Conservation (phyloP, 345 rosid genomes). For the Chamaenerion angustifolium region DNA sequence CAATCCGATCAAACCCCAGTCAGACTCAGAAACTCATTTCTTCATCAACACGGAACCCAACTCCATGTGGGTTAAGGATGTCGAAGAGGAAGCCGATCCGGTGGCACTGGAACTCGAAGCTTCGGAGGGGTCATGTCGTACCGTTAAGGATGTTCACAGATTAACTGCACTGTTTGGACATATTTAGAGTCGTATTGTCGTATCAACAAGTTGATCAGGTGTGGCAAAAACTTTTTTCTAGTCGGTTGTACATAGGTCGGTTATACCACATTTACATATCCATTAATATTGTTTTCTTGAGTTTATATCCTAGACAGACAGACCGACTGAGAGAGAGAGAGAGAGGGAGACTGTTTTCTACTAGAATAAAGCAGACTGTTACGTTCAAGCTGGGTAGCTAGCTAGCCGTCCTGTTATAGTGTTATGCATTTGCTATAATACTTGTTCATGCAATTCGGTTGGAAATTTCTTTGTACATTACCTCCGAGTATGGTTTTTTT, state of each 20-base stretch:
- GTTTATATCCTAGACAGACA: no score
- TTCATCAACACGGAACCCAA: slow-evolving; percentile 25
- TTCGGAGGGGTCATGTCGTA: background rate
- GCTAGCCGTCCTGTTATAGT: no score
- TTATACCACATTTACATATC: slow-evolving; percentile 4
- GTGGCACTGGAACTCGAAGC: no score
- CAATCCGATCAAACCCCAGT: slow-evolving; percentile 61
- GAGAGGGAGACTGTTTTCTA: no score
- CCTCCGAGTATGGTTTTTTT: no score
- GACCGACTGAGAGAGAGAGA: no score
- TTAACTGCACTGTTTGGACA: slow-evolving; percentile 8
- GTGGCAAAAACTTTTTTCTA: slow-evolving; percentile 2
- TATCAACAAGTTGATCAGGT: background rate
- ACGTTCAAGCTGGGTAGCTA: no score
- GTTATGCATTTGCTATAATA: no score
- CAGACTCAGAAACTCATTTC: slow-evolving; percentile 9
- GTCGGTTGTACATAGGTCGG: slow-evolving; percentile 4
- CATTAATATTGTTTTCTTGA: background rate
- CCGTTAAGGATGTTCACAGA: slow-evolving; percentile 9
- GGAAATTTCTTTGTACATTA: no score
- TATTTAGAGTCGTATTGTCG: background rate
- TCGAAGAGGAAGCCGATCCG: background rate
- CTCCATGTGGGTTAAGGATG: slow-evolving; percentile 4
- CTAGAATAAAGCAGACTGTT: no score
- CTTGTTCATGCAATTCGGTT: no score